These are phyloP conservation scores for Vaccinium vitisidaea DNA, from an alignment of 148 eudicot genomes.

Conservation along the genomic window DNA sequence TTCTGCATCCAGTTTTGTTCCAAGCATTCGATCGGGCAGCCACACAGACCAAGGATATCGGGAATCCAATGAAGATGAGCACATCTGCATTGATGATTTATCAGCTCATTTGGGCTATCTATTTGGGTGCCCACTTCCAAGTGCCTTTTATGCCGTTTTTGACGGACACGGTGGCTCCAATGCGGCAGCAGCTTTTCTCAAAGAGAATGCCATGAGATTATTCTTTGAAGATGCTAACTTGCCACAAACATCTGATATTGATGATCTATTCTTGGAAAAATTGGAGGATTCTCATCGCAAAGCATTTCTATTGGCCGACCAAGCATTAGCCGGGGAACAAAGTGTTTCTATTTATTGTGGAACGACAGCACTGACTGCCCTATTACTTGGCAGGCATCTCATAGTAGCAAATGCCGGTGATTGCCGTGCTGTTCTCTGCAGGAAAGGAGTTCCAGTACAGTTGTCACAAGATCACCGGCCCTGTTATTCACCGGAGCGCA, in stretches of 20 bases:
- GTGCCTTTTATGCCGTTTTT: slow-evolving; percentile 60
- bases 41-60: slow-evolving; percentile 48
- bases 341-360: slow-evolving; percentile 40
- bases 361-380: slow-evolving; percentile 64
- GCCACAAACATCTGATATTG: slow-evolving; percentile 40
- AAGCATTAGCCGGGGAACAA: slow-evolving; percentile 45
- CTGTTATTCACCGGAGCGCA: slow-evolving; percentile 27
- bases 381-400: slow-evolving; percentile 50
- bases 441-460: slow-evolving; percentile 51
- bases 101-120: slow-evolving; percentile 33
- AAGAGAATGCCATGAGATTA: slow-evolving; percentile 39
- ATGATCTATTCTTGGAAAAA: slow-evolving; percentile 34
- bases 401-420: slow-evolving; percentile 66
- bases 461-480: slow-evolving; percentile 57
- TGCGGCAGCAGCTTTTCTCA: slow-evolving; percentile 49
- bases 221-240: slow-evolving; percentile 49
- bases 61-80: slow-evolving; percentile 44
- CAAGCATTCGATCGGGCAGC: slow-evolving; percentile 50
- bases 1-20: slow-evolving; percentile 23
- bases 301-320: slow-evolving; percentile 48
- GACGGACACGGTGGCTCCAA: slow-evolving; percentile 70
- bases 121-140: slow-evolving; percentile 35
- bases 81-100: slow-evolving; percentile 44
- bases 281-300: slow-evolving; percentile 29
- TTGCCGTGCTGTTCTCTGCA: slow-evolving; percentile 64